Evolutionary conservation across 2,329 filamentous ascomycete genomes (phyloP).

Genomic region (Neoascochyta sp.): DNA sequence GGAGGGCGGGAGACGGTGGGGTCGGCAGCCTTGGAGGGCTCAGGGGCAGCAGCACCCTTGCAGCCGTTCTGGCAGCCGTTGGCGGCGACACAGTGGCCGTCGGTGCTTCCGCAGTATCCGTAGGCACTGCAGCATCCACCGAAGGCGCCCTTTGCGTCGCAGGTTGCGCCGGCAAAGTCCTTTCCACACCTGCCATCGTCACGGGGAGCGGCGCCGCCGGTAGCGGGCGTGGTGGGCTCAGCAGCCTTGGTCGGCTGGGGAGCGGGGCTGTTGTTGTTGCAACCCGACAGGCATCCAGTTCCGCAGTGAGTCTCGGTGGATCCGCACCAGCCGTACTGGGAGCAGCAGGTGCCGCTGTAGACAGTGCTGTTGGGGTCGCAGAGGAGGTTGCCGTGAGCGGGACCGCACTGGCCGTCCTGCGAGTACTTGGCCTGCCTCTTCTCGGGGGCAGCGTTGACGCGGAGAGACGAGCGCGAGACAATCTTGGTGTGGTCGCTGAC

Average conservation of each 20-base stretch:
- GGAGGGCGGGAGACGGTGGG: constrained; percentile 26
- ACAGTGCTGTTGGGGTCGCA: constrained; percentile 45
- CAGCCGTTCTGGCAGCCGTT: constrained; percentile 43
- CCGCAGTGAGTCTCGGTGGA: constrained; percentile 41
- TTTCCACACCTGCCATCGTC: constrained; percentile 42
- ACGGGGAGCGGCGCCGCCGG: too few species aligned
- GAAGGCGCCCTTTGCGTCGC: constrained; percentile 39
- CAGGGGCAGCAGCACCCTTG: constrained; percentile 16
- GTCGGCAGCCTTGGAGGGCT: constrained; percentile 4
- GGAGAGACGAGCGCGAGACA: constrained; percentile 18
- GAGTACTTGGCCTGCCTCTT: constrained; percentile 38
- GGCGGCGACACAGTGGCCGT: constrained; percentile 36
- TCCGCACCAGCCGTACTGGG: constrained; percentile 45
- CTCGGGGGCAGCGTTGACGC: constrained; percentile 17
- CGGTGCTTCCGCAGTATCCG: constrained; percentile 38
- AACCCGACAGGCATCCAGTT: constrained; percentile 36
- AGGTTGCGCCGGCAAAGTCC: constrained; percentile 39
- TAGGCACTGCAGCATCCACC: constrained; percentile 39
- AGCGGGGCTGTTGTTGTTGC: constrained; percentile 13
- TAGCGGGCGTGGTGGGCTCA: constrained; percentile 5
- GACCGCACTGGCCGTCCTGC: constrained; percentile 40
- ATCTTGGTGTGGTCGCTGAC: constrained; percentile 25
- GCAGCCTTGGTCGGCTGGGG: constrained; percentile 7
- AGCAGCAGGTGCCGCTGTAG: constrained; percentile 48
- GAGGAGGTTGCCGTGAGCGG: constrained; percentile 38